phyloP scores from a whole-genome alignment of 2,329 filamentous ascomycete species.

The Aureobasidium mangrovei region DNA sequence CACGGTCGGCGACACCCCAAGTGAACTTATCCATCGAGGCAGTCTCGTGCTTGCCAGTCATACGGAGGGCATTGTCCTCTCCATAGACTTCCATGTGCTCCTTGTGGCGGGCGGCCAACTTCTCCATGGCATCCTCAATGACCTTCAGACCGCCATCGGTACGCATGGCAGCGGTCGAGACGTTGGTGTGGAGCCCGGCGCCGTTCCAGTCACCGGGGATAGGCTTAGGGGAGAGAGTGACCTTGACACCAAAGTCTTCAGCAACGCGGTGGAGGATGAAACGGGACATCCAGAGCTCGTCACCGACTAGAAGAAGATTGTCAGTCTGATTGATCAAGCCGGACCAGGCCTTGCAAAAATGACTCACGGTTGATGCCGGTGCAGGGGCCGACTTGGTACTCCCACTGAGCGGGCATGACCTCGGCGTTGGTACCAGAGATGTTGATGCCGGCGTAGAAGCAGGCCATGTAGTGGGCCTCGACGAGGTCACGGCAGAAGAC shows the following conservation, averaged over 20 bases:
- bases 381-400: slow-evolving; percentile 93
- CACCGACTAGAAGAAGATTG: slow-evolving; percentile 58
- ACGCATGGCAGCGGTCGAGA: slow-evolving; percentile 83
- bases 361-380: slow-evolving; percentile 68
- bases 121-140: slow-evolving; percentile 69
- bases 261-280: slow-evolving; percentile 86
- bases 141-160: slow-evolving; percentile 87
- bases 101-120: slow-evolving; percentile 40
- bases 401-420: slow-evolving; percentile 97
- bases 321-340: neutral
- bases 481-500: slow-evolving; percentile 98
- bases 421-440: slow-evolving; percentile 99
- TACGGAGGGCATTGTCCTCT: slow-evolving; percentile 88
- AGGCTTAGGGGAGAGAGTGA: slow-evolving; percentile 92
- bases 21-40: slow-evolving; percentile 87
- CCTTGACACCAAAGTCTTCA: slow-evolving; percentile 93
- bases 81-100: slow-evolving; percentile 79
- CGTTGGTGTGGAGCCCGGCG: slow-evolving; percentile 87
- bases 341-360: neutral
- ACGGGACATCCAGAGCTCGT: slow-evolving; percentile 90
- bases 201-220: slow-evolving; percentile 97
- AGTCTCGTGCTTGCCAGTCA: slow-evolving; percentile 92
- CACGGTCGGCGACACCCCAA: slow-evolving; percentile 93
- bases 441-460: slow-evolving; percentile 78
- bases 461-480: slow-evolving; percentile 87